Percentiles rank a stretch among this genome's conserved stretches.
Conservation (phyloP, 768 basidiomycete species). For the Trametes meyenii region DNA sequence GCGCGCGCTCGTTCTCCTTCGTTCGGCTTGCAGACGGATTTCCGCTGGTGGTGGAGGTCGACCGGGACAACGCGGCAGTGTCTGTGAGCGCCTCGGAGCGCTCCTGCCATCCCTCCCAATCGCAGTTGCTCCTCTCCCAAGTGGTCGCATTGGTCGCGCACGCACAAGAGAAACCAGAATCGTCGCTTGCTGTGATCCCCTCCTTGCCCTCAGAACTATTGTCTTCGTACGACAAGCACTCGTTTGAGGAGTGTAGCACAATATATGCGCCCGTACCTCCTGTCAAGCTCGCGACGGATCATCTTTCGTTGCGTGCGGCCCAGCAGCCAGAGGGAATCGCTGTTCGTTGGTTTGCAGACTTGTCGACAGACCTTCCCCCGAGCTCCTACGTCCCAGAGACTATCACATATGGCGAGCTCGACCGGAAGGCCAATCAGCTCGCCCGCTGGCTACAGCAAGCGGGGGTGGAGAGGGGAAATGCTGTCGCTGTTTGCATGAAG, state of each 20-base stretch:
- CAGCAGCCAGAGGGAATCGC: slow-evolving; percentile 15
- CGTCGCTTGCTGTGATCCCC: slow-evolving; percentile 4
- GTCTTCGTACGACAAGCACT: slow-evolving; percentile 17
- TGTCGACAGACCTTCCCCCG: slow-evolving; percentile 16
- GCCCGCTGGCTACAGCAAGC: slow-evolving; percentile 44
- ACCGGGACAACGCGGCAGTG: slow-evolving; percentile 2
- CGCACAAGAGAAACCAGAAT: neutral
- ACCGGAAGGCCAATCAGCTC: slow-evolving; percentile 42
- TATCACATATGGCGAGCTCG: slow-evolving; percentile 40
- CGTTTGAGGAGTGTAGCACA: slow-evolving; percentile 6
- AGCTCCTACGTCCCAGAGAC: slow-evolving; percentile 10
- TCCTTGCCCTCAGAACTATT: slow-evolving; percentile 1
- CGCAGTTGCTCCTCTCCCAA: slow-evolving; percentile 18
- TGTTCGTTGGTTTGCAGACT: slow-evolving; percentile 22
- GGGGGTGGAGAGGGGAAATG: slow-evolving; percentile 42
- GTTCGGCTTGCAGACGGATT: neutral
- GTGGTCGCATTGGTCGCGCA: slow-evolving; percentile 12
- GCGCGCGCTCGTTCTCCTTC: neutral
- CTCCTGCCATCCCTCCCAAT: slow-evolving; percentile 17
- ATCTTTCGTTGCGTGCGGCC: slow-evolving; percentile 7
- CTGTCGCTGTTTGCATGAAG: slow-evolving; percentile 49
- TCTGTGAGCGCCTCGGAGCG: slow-evolving; percentile 20
- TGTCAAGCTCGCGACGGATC: slow-evolving; percentile 15
- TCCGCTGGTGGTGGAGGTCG: slow-evolving; percentile 4
- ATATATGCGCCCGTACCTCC: slow-evolving; percentile 18